Evolutionary conservation across 257 asterid genomes (phyloP).

Genomic region (Linaria vulgaris): DNA sequence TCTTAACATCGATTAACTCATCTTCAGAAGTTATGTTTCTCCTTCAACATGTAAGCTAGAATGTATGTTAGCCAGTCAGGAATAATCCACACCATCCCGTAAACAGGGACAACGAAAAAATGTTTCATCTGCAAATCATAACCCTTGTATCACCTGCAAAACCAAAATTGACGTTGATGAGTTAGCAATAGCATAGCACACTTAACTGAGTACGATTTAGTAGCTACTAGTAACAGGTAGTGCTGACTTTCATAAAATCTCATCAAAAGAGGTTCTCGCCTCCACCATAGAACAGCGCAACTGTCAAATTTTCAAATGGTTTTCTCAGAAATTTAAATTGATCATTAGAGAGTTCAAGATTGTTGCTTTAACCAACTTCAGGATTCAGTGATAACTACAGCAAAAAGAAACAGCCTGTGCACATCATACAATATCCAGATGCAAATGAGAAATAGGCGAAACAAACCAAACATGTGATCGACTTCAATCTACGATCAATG

Average conservation of each 20-base stretch:
- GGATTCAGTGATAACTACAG: not conserved
- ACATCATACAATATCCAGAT: conserved; percentile 6
- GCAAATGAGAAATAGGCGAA: not conserved
- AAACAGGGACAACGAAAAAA: conserved; percentile 18
- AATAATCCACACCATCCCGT: conserved; percentile 26
- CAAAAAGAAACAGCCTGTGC: not conserved
- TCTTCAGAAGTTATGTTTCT: conserved; percentile 12
- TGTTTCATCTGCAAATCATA: conserved; percentile 25
- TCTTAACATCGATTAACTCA: not conserved
- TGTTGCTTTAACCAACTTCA: not conserved
- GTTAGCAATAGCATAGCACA: not conserved
- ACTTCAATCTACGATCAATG: conserved; percentile 10
- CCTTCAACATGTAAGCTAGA: conserved; percentile 23
- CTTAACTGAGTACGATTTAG: not conserved
- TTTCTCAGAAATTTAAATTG: not conserved
- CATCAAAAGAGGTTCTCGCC: not conserved
- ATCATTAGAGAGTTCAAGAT: conserved; percentile 7
- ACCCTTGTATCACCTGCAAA: conserved; percentile 41
- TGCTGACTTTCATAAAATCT: not conserved
- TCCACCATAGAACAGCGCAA: not conserved
- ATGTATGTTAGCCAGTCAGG: conserved; percentile 20
- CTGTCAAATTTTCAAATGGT: not conserved
- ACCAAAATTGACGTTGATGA: conserved; percentile 13
- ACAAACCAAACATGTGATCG: not conserved
- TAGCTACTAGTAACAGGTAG: not conserved